phyloP scores from a whole-genome alignment of 208 protist genomes.

The Naegleria fowleri region DNA sequence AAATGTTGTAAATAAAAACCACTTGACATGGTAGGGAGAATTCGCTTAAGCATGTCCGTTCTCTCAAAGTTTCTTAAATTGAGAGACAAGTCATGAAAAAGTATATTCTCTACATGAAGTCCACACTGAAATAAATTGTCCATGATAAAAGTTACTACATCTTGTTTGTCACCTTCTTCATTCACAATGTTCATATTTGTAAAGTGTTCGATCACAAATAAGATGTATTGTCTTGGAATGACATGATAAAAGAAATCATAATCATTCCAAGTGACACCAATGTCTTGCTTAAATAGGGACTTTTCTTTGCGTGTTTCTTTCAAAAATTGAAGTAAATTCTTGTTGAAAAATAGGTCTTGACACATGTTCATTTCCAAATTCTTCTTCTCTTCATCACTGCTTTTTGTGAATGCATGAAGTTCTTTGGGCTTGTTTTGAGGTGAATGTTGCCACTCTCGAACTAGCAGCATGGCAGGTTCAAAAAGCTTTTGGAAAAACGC shows the following conservation, averaged over 20 bases:
- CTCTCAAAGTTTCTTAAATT: not conserved
- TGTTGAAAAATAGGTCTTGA: not conserved
- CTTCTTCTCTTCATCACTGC: too few species aligned
- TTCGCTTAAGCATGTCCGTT: not conserved
- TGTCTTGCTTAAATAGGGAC: not conserved
- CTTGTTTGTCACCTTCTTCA: not conserved
- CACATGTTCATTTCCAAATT: too few species aligned
- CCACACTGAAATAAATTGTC: not conserved
- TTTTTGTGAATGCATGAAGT: not conserved
- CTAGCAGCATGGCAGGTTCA: not conserved
- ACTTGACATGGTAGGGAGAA: not conserved
- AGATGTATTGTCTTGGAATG: not conserved
- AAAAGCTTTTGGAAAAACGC: not conserved
- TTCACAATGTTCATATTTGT: not conserved
- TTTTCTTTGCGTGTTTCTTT: not conserved
- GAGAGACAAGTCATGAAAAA: not conserved
- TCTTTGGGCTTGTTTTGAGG: not conserved
- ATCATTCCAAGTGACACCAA: not conserved
- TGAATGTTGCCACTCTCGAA: not conserved
- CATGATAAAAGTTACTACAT: not conserved
- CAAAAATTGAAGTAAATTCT: not conserved
- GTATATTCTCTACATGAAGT: not conserved
- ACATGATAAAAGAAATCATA: not conserved
- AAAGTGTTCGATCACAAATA: not conserved
- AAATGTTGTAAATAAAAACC: not conserved